Evolutionary conservation across 1,139 yeast genomes (phyloP).

Genomic region (Yamadazyma diddensiae): DNA sequence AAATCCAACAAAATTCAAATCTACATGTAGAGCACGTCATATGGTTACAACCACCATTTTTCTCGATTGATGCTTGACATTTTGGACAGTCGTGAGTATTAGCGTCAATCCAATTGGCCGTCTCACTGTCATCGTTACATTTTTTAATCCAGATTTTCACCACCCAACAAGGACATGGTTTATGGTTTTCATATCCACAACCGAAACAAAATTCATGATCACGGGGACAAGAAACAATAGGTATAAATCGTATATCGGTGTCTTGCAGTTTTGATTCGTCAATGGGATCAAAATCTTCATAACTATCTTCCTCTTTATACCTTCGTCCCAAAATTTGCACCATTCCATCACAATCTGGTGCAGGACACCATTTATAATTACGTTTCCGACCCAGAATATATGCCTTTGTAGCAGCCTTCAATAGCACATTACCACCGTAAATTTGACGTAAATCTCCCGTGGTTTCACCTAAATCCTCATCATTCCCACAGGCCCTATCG

Average conservation of each 20-base stretch:
- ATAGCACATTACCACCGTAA: constrained; percentile 16
- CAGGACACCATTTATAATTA: constrained; percentile 76
- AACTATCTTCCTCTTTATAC: neutral
- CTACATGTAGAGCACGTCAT: constrained; percentile 83
- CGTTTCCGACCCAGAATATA: constrained; percentile 51
- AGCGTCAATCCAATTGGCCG: constrained; percentile 84
- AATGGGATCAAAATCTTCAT: constrained; percentile 16
- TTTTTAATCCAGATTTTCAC: constrained; percentile 74
- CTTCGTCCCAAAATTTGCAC: constrained; percentile 19
- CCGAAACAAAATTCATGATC: constrained; percentile 76
- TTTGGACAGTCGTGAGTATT: constrained; percentile 83
- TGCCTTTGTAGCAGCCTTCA: constrained; percentile 36
- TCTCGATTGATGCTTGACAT: constrained; percentile 63
- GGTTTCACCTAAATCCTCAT: neutral
- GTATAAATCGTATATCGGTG: constrained; percentile 34
- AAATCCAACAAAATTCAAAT: constrained; percentile 91
- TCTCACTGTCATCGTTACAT: constrained; percentile 85
- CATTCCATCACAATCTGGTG: constrained; percentile 65
- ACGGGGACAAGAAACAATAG: constrained; percentile 65
- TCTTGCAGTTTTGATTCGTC: constrained; percentile 26
- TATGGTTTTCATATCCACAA: constrained; percentile 76
- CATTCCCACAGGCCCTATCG: constrained; percentile 1
- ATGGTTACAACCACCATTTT: constrained; percentile 95
- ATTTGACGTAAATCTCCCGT: neutral
- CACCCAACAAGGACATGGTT: constrained; percentile 76